Evolutionary conservation across 176 grass and related monocot species (phyloP), one percentile per base, ranked within the genome.

Genomic region (Triticum urartu): DNA sequence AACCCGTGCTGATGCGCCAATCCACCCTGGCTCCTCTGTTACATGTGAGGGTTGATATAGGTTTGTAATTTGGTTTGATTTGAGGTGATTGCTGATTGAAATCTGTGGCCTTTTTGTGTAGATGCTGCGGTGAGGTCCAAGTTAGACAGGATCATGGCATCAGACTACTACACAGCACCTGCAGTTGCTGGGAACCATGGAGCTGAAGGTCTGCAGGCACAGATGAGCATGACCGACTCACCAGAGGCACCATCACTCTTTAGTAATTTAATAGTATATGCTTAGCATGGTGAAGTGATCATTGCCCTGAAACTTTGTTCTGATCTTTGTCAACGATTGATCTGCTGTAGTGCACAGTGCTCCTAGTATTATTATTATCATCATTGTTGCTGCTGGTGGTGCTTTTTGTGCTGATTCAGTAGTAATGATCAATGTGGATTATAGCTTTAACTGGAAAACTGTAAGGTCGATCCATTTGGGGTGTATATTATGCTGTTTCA

Each of bases 81-180:
- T 70, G 24, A 72, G 62, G 36, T 69, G 5, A 67, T 67, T 15
- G 64, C 26, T 67, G 26, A 67, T 67, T 67, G 26, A 56, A 34
- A 3, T 12, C 0, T 9, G 13, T 77, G 34, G 4, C 34, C 32
- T 14, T 43, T 66, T 62, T 2, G 5, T 85, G 43, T 30, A 98
- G 95, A 98, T 93, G 88, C 87, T 86, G 93, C 22, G 30, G 81
- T 95, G 64, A 93, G 90, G 81, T 88, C 89, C n/a, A 98, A 98
- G 81, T 18, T 52, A 52, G 48, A 52, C 48, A 52, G 80, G 81
- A 95, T 95, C 63, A 90, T 98, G 80, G 80, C 88, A n/a, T 95
- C 86, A 5, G 95, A 93, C 59, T 98, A 95, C 60, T 94, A 86
- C 68, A 95, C 89, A 21, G 54, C 86, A 11, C 91, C 89, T 36